Conservation (phyloP, 2,329 filamentous ascomycete genomes). For the Nannizzia gypsea region DNA sequence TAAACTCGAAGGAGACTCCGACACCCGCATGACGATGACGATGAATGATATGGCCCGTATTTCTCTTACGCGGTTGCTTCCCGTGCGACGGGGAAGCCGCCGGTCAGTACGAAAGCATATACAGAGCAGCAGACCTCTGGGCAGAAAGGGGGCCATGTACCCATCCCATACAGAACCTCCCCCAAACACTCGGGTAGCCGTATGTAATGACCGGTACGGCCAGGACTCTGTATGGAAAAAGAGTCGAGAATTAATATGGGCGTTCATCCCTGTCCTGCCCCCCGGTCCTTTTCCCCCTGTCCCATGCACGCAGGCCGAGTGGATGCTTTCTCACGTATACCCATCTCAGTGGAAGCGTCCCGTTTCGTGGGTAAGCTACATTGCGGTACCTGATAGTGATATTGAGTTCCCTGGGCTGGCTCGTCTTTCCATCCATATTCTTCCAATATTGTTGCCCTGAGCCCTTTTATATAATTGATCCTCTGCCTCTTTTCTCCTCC, state of each 20-base stretch:
- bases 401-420: neutral
- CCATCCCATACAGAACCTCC: neutral
- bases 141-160: neutral
- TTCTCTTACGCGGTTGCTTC: neutral
- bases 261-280: slow-evolving; percentile 1
- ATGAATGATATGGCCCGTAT: neutral
- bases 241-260: neutral
- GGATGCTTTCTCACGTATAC: slow-evolving; percentile 3
- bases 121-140: neutral
- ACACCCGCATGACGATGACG: slow-evolving; percentile 2
- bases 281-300: neutral
- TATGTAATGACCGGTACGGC: neutral
- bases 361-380: slow-evolving; percentile 3
- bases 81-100: slow-evolving; percentile 1
- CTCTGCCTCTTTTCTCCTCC: slow-evolving; percentile 3
- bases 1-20: neutral
- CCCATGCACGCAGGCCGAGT: slow-evolving; percentile 3
- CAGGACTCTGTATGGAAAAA: neutral
- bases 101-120: neutral
- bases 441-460: neutral
- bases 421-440: neutral
- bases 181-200: neutral
- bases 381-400: slow-evolving; percentile 2
- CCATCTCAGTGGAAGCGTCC: slow-evolving; percentile 5
- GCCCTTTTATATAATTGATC: slow-evolving; percentile 3